Percentiles rank a stretch among this genome's conserved stretches.
These are phyloP conservation scores for Beauveria bassiana DNA, from an alignment of 2,329 filamentous ascomycete species.

Conservation along the genomic window DNA sequence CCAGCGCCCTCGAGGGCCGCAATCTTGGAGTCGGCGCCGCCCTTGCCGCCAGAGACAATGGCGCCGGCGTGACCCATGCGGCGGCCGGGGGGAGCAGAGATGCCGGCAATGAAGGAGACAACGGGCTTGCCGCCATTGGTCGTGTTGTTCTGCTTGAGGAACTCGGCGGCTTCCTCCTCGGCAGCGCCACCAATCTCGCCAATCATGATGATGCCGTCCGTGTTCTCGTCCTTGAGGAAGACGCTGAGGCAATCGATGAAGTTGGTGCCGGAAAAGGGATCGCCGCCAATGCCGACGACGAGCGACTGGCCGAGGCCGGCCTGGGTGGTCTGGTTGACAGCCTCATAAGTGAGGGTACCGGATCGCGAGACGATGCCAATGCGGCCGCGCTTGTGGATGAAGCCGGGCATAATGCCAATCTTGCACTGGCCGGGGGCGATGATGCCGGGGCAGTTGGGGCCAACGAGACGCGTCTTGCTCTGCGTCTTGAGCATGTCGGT, in stretches of 20 bases:
- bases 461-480: constrained; percentile 91
- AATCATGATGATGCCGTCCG: constrained; percentile 99
- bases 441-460: constrained; percentile 97
- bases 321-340: constrained; percentile 98
- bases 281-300: constrained; percentile 95
- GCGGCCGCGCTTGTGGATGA: constrained; percentile 99
- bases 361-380: constrained; percentile 98
- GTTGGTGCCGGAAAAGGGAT: constrained; percentile 98
- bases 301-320: constrained; percentile 95
- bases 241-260: constrained; percentile 99
- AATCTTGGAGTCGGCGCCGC: constrained; percentile 97
- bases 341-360: constrained; percentile 97
- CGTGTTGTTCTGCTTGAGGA: constrained; percentile 86
- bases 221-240: constrained; percentile 92
- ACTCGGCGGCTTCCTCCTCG: constrained; percentile 97
- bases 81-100: constrained; percentile 90
- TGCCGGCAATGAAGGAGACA: constrained; percentile 96
- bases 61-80: constrained; percentile 99
- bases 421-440: constrained; percentile 96
- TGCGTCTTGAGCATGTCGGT: constrained; percentile 97
- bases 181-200: constrained; percentile 96
- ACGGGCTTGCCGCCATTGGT: constrained; percentile 82
- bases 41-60: constrained; percentile 96
- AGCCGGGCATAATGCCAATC: constrained; percentile 98
- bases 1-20: constrained; percentile 85